Evolutionary conservation across 495 filamentous ascomycete species (phyloP), one percentile per base, ranked within the genome.

Genomic region (Talaromyces wortmannii): DNA sequence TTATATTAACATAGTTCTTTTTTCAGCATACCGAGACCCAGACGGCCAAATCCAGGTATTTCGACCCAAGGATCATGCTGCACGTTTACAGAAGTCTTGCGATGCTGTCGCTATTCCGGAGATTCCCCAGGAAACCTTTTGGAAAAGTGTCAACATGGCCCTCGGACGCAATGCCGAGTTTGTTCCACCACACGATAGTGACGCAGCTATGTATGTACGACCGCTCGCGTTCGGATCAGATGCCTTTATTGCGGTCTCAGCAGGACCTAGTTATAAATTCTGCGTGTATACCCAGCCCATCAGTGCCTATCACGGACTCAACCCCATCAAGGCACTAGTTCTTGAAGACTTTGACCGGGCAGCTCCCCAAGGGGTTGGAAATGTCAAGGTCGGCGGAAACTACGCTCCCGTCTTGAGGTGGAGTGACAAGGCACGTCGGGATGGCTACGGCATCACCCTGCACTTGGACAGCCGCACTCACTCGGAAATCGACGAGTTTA

Each of bases 271-370:
- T 44, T 76, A 67, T 58, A 69, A 61, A 2, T 71, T 79, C 52
- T 63, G 63, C 44, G 67, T 79, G 12, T 77, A 67, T 62, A 72
- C 71, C 11, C 59, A 65, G 48, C 74, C 75, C 3, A 61, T 60
- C 5, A 61, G 60, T 3, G 63, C 71, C 6, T 74, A 72, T 45
- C 70, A 76, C 48, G 69, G 73, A 29, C 57, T 59, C 7, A 57
- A 60, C 12, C 66, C 72, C 8, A 55, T 72, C 44, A 63, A 63
- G 7, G 76, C 74, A 1, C 55, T 78, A 15, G 66, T 78, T 11
- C 55, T 79, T 15, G 81, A 84, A 59, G 79, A 83, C 32, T 84
- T 83, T 56, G 81, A 84, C 56, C 75, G 81, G 4, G 65, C 77
- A 6, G 81, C 81, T 18, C 80, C 80, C 0, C 60, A 69, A 47